Conservation (phyloP, 2,329 filamentous ascomycete species). For the Ophiostoma angusticollis region DNA sequence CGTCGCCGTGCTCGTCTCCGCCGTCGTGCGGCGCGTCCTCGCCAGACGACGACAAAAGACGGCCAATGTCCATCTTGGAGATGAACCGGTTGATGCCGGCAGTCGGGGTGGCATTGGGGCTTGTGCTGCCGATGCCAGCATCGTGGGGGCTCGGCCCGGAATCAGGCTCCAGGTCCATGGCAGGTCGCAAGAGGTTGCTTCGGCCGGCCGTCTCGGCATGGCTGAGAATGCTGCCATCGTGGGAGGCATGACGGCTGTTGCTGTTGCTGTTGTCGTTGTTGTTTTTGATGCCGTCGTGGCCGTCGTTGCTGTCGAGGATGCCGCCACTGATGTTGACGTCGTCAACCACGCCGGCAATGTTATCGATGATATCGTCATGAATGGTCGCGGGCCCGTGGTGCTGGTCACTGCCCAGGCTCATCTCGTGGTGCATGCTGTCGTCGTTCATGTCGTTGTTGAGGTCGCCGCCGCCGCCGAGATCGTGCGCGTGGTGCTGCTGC, state of each 20-base stretch:
- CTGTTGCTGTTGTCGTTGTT: not conserved
- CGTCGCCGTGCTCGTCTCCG: not conserved
- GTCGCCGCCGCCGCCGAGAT: conserved; percentile 2
- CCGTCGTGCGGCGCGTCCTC: conserved; percentile 6
- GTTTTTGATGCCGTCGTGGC: not conserved
- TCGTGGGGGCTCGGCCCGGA: conserved; percentile 1
- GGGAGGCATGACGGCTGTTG: not conserved
- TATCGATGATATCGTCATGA: conserved; percentile 7
- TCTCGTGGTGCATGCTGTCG: conserved; percentile 2
- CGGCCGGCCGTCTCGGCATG: too few species aligned
- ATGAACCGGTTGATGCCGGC: conserved; percentile 10
- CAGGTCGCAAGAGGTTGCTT: not conserved
- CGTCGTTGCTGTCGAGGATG: not conserved
- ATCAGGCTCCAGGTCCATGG: conserved; percentile 10
- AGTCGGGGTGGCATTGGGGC: not conserved
- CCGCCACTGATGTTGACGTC: conserved; percentile 8
- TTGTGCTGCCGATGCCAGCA: not conserved
- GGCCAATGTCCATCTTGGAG: conserved; percentile 15
- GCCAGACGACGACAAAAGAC: conserved; percentile 11
- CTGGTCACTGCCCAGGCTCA: not conserved
- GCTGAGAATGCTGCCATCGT: too few species aligned
- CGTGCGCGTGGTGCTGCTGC: conserved; percentile 1
- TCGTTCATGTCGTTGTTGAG: conserved; percentile 6
- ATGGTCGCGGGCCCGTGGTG: conserved; percentile 5
- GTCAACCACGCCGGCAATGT: conserved; percentile 8